Conservation (phyloP, 768 basidiomycete species). For the Plicaturopsis crispa region DNA sequence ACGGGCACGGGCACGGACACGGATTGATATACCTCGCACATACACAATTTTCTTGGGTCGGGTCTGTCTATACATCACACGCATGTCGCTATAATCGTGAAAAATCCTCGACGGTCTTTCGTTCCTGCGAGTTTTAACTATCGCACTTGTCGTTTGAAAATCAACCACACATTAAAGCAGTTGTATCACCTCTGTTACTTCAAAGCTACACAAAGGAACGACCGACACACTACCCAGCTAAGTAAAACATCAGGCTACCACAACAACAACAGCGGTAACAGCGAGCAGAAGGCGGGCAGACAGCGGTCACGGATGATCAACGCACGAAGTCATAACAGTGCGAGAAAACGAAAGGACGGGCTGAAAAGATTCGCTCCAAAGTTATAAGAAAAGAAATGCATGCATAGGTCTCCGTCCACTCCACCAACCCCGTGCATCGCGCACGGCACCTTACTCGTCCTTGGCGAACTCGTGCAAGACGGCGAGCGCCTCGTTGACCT, state of each 20-base stretch:
- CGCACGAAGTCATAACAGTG: conserved; percentile 23
- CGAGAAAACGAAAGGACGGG: conserved; percentile 46
- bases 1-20: too few relatives aligned
- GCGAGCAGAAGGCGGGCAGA: conserved; percentile 12
- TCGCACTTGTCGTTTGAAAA: too few relatives aligned
- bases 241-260: conserved; percentile 15
- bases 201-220: conserved; percentile 46
- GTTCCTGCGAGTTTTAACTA: too few relatives aligned
- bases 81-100: too few relatives aligned
- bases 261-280: conserved; percentile 24
- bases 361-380: conserved; percentile 30
- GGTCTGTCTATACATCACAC: too few relatives aligned
- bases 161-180: conserved; percentile 32
- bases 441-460: conserved; percentile 15
- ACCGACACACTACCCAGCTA: conserved; percentile 41
- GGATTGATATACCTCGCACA: too few relatives aligned
- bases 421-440: conserved; percentile 3
- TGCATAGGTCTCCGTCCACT: background rate
- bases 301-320: conserved; percentile 30
- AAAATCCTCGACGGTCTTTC: too few relatives aligned
- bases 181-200: conserved; percentile 56
- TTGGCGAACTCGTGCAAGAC: conserved; percentile 82
- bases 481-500: conserved; percentile 86
- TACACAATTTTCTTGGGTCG: too few relatives aligned
- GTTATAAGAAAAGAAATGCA: conserved; percentile 11